phyloP scores from a whole-genome alignment of 1,139 yeast species.

The Taiozyma onychis region DNA sequence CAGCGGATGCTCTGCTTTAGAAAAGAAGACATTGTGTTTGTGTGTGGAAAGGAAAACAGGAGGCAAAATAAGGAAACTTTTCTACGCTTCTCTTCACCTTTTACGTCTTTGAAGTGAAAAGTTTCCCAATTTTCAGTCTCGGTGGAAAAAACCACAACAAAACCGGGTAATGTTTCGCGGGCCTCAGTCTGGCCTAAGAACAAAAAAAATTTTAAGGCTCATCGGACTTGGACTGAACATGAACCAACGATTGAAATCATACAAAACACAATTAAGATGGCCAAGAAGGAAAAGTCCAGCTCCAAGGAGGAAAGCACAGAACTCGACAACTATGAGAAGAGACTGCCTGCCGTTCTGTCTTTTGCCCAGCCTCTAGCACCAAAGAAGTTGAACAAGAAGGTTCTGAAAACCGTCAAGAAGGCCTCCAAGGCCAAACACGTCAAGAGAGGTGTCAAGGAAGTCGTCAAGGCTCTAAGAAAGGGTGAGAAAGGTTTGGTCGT shows the following conservation, averaged over 20 bases:
- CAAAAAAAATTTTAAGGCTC: not conserved
- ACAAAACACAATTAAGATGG: conserved; percentile 32
- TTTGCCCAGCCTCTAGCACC: conserved; percentile 96
- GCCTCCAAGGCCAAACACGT: conserved; percentile 98
- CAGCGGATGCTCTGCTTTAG: conserved; percentile 8
- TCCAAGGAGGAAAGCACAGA: conserved; percentile 31
- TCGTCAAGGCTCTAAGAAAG: conserved; percentile 93
- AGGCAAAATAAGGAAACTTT: too few relatives aligned
- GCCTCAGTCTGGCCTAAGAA: not conserved
- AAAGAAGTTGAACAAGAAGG: conserved; percentile 92
- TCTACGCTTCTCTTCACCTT: not conserved
- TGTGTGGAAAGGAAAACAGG: not conserved
- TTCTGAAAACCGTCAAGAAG: conserved; percentile 91
- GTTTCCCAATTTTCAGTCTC: not conserved
- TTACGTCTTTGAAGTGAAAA: not conserved
- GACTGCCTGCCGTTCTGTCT: conserved; percentile 85
- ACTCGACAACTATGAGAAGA: conserved; percentile 84
- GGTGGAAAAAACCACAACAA: not conserved
- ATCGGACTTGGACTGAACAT: not conserved
- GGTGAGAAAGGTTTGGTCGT: conserved; percentile 97
- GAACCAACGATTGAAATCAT: not conserved
- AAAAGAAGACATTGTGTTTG: not conserved
- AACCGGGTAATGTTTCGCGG: not conserved
- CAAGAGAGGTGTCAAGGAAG: conserved; percentile 98
- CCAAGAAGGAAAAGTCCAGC: conserved; percentile 40